These are phyloP conservation scores for Zygosaccharomyces sapae DNA, from an alignment of 1,139 yeast species.

Conservation along the genomic window DNA sequence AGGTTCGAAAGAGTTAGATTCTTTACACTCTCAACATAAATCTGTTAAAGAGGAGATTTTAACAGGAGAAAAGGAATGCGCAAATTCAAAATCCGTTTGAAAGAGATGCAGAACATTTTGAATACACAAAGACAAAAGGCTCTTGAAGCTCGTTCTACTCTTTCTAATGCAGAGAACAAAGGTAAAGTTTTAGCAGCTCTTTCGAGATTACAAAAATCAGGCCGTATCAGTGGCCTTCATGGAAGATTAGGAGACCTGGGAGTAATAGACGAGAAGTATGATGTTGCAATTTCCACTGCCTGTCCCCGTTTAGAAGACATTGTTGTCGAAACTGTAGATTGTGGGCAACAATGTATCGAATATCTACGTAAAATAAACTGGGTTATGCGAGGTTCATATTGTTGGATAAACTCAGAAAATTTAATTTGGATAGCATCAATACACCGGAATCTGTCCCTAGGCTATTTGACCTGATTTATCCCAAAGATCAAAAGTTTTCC, in stretches of 20 bases:
- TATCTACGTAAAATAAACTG: conserved; percentile 76
- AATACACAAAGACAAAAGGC: conserved; percentile 55
- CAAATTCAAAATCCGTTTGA: conserved; percentile 48
- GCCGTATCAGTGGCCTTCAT: conserved; percentile 79
- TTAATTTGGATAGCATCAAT: conserved; percentile 54
- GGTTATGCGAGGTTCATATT: conserved; percentile 91
- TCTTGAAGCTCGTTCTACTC: conserved; percentile 58
- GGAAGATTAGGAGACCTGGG: conserved; percentile 93
- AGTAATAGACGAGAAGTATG: conserved; percentile 78
- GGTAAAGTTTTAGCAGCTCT: conserved; percentile 71
- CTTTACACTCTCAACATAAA: conserved; percentile 43
- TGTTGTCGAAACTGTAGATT: conserved; percentile 91
- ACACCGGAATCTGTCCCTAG: conserved; percentile 80
- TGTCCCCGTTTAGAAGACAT: conserved; percentile 87
- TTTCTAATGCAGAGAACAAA: conserved; percentile 59
- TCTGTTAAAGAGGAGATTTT: conserved; percentile 51
- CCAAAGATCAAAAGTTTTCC: conserved; percentile 61
- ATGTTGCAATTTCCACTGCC: conserved; percentile 92
- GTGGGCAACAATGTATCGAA: conserved; percentile 88
- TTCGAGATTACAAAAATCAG: conserved; percentile 66
- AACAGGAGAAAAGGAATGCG: conserved; percentile 57
- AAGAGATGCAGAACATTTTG: conserved; percentile 52
- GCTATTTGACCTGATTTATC: conserved; percentile 74
- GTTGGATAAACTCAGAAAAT: conserved; percentile 65
- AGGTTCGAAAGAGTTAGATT: conserved; percentile 46